These are phyloP conservation scores for Beverwykella pulmonaria DNA, from an alignment of 495 filamentous ascomycete genomes.

Conservation along the genomic window DNA sequence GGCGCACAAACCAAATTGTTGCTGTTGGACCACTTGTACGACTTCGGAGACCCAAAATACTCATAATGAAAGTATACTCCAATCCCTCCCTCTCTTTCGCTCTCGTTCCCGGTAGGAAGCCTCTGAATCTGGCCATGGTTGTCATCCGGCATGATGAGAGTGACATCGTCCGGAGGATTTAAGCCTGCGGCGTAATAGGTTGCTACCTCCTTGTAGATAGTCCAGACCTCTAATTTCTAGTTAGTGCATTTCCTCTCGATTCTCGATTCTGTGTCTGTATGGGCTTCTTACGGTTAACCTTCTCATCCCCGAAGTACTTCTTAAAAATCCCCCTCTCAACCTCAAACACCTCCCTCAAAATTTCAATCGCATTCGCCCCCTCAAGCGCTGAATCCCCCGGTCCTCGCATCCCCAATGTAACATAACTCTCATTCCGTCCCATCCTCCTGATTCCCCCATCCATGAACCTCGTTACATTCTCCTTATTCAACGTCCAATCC, in stretches of 20 bases:
- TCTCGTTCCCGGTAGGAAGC: constrained; percentile 28
- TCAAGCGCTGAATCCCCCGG: constrained; percentile 11
- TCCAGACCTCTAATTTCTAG: constrained; percentile 12
- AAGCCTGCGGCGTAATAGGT: constrained; percentile 27
- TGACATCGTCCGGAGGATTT: constrained; percentile 27
- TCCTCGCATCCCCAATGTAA: constrained; percentile 30
- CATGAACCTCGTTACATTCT: constrained; percentile 28
- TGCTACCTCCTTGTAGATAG: constrained; percentile 26
- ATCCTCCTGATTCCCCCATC: constrained; percentile 21
- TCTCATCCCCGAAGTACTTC: constrained; percentile 10
- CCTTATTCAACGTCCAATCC: constrained; percentile 27
- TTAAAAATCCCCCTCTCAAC: constrained; percentile 21
- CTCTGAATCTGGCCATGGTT: constrained; percentile 29
- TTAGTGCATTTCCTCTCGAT: neutral
- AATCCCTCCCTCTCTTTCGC: constrained; percentile 13
- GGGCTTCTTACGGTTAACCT: constrained; percentile 4
- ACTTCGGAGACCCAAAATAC: constrained; percentile 24
- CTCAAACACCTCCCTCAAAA: constrained; percentile 20
- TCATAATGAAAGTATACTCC: constrained; percentile 36
- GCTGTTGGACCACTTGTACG: constrained; percentile 34
- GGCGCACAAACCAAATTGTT: neutral
- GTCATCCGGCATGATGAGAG: constrained; percentile 28
- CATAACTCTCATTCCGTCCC: constrained; percentile 15
- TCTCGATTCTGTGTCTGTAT: too few relatives aligned
- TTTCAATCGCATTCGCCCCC: constrained; percentile 17